A percentile compares a stretch with the other conserved stretches of the same genome.
Evolutionary conservation across 768 basidiomycete species (phyloP).

Genomic region (Tulasnella calospora): DNA sequence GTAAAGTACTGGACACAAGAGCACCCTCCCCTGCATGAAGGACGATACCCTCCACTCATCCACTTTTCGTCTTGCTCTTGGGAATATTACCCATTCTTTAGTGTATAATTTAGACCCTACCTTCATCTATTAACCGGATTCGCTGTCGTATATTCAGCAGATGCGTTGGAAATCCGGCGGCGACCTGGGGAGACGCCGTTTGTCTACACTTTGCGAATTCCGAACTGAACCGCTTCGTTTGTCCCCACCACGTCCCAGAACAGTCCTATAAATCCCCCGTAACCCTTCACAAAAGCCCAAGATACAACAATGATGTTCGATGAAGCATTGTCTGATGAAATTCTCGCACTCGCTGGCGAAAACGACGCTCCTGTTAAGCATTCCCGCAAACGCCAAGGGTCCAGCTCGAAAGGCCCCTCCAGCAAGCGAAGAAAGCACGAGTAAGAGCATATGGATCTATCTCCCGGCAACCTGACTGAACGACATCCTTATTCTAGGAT

Average conservation of each 20-base stretch:
- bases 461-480: slow-evolving; percentile 38
- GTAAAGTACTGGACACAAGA: background rate
- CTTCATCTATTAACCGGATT: background rate
- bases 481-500: background rate
- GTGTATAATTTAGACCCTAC: background rate
- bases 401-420: slow-evolving; percentile 21
- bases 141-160: background rate
- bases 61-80: background rate
- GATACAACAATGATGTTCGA: slow-evolving; percentile 17
- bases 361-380: slow-evolving; percentile 29
- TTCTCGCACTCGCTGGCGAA: slow-evolving; percentile 37
- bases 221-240: background rate
- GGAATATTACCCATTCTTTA: background rate
- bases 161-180: background rate
- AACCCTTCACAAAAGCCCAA: background rate
- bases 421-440: slow-evolving; percentile 67
- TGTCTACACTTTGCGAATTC: background rate
- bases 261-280: background rate
- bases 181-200: background rate
- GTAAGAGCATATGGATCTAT: slow-evolving; percentile 42
- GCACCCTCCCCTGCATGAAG: background rate
- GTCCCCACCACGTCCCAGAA: background rate
- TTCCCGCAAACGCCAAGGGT: slow-evolving; percentile 30
- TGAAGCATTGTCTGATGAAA: slow-evolving; percentile 36
- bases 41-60: background rate